Percentiles rank a stretch among this genome's conserved stretches.
Evolutionary conservation across 768 basidiomycete species (phyloP).

Genomic region (Pleurotus sapidus): DNA sequence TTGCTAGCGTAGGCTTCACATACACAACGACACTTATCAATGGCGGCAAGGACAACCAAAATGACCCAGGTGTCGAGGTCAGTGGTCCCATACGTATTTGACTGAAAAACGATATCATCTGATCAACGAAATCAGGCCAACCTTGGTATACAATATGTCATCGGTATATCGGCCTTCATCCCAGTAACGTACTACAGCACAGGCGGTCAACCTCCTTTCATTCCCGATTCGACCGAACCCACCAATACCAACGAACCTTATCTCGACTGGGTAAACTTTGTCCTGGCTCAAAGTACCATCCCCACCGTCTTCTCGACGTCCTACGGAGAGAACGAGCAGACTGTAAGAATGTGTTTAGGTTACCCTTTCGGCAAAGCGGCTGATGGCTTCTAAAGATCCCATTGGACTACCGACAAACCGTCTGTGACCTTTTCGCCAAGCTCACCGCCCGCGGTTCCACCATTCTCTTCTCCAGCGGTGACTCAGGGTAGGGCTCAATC

Average conservation of each 20-base stretch:
- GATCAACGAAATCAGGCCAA: slow-evolving; percentile 28
- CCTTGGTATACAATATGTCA: slow-evolving; percentile 49
- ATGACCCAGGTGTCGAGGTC: slow-evolving; percentile 28
- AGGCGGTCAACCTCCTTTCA: slow-evolving; percentile 45
- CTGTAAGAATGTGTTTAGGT: slow-evolving; percentile 27
- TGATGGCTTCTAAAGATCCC: slow-evolving; percentile 33
- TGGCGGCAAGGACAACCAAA: slow-evolving; percentile 38
- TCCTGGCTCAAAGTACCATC: slow-evolving; percentile 31
- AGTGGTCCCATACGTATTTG: slow-evolving; percentile 3
- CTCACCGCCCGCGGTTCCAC: slow-evolving; percentile 51
- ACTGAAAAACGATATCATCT: too few relatives aligned
- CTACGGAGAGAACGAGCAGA: slow-evolving; percentile 57
- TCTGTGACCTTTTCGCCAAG: slow-evolving; percentile 44
- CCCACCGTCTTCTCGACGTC: slow-evolving; percentile 51
- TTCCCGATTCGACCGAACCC: slow-evolving; percentile 29
- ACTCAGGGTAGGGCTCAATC: too few relatives aligned
- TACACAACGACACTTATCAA: slow-evolving; percentile 31
- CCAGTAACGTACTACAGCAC: slow-evolving; percentile 44
- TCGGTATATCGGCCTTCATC: slow-evolving; percentile 39
- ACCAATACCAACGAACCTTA: slow-evolving; percentile 45
- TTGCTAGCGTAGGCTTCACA: slow-evolving; percentile 25
- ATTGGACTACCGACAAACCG: slow-evolving; percentile 36
- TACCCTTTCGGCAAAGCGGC: too few relatives aligned
- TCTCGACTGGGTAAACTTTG: slow-evolving; percentile 47
- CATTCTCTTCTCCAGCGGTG: slow-evolving; percentile 50